Base-by-base conservation (phyloP, 805 yeast species). In the Wickerhamiella galacta region DNA sequence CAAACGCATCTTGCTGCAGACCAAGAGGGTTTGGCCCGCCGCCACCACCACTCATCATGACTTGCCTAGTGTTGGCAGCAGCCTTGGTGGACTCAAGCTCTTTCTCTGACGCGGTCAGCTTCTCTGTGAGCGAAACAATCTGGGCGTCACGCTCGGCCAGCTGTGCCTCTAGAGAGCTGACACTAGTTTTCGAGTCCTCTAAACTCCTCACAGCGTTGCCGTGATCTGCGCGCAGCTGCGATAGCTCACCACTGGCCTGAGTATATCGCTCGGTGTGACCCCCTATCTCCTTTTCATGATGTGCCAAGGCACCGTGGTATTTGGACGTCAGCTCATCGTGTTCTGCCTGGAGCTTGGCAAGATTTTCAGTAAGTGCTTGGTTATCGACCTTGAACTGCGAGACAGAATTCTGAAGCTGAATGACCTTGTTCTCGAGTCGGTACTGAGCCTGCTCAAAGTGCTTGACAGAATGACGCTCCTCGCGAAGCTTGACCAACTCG, bases 341-440 rank as follows among this genome's bases (percentile, higher is more conserved):
- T 22, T 36, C 32, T 10, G 25, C n/a, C 31, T 32, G 30, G n/a
- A 36, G 20, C n/a, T 23, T 10, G 12, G 22, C 34, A 16, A 33
- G 31, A 4, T 29, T 30, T 10, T 21, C 32, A 19, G 20, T 24
- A 12, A 36, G 26, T 39, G 66, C 68, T 59, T 75, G 76, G 56
- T 85, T 85, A 45, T 82, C 95, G 43, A 72, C 79, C 17, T 78
- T 75, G 53, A 81, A 79, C 23, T 72, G 58, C 1, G 93, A 71
- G 39, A 87, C 63, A 9, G 76, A 68, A 49, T 87, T 92, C 3
- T 95, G 87, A 45, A 90, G 69, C 56, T 85, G 93, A 43, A 90
- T 83, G n/a, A 92, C 95, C 64, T 92, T 90, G 57, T 90, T 90
- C 56, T 90, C 99, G 48, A 92, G 68, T 53, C 78, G 72, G 58